A percentile compares a stretch with the other conserved stretches of the same genome.
phyloP scores from a whole-genome alignment of 441 rosid genomes.

The Flueggea neowawraea region DNA sequence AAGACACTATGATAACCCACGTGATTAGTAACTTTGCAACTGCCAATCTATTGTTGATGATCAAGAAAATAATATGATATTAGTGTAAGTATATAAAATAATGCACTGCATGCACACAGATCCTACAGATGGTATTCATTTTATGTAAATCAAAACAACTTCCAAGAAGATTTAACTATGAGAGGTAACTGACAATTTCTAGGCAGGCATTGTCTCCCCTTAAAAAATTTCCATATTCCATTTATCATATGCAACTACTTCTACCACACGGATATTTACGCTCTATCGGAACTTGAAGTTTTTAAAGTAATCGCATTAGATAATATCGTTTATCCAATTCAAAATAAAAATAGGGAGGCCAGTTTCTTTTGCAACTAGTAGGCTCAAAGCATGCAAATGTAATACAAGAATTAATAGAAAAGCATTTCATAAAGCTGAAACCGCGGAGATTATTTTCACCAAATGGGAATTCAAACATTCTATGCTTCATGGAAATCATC shows the following conservation, averaged over 20 bases:
- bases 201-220: constrained; percentile 22
- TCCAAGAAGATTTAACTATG: constrained; percentile 16
- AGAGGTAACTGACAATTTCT: constrained; percentile 15
- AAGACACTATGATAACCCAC: no score
- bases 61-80: background rate
- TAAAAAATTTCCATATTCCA: constrained; percentile 33
- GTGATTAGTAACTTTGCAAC: no score
- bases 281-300: constrained; percentile 55
- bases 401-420: no score
- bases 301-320: constrained; percentile 21
- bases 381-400: no score
- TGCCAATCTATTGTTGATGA: no score
- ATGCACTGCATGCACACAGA: background rate
- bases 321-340: constrained; percentile 17
- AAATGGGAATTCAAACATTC: no score
- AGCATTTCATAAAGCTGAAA: no score
- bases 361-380: constrained; percentile 8
- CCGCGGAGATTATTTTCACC: no score
- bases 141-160: constrained; percentile 11
- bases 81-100: background rate
- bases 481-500: no score
- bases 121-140: background rate
- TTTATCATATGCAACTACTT: constrained; percentile 9
- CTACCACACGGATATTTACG: constrained; percentile 17
- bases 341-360: constrained; percentile 16